Base-by-base conservation (phyloP, 495 filamentous ascomycete species). In the Xylaria sp. region DNA sequence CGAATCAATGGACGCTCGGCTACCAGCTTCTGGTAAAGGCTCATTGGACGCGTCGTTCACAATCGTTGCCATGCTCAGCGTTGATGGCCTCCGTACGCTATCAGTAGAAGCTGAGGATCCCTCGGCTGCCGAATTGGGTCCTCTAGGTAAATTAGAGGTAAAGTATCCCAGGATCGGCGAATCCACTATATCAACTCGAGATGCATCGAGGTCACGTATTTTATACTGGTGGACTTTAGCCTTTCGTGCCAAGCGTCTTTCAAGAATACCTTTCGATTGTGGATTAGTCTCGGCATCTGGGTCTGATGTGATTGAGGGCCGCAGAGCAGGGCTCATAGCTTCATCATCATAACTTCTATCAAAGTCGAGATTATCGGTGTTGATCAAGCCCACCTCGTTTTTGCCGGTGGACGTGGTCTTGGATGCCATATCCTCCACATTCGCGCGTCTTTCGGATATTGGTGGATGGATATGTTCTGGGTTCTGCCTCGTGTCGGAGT, bases 111-210 rank as follows among this genome's bases (percentile, higher is more conserved):
- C 48, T n/a, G 61, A 48, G 29, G 29, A 11, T 55, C 2, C 46
- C n/a, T 50, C 37, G 14, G 26, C 17, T 24, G 26, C 7, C 46
- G 66, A 14, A 59, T 65, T 1, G 14, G 14, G 48, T 46, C 55
- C 33, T 68, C 48, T 12, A 48, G 64, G 11, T 26, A 58, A 61
- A 72, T 67, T 19, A 75, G 48, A 24, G n/a, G 52, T 24, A 59
- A 76, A 75, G 59, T 68, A 69, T 40, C 74, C 74, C 17, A 73
- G 61, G 15, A 74, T 15, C 24, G 76, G 71, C 2, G 74, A 76
- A 66, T 75, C 76, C 1, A 66, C 67, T 12, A 61, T 29, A 11
- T 69, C 71, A 21, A 52, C 37, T 31, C 68, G 43, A 17, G 72
- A 65, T 46, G 62, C 68, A 44, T 72, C 66, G 43, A 75, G 70